Conservation (phyloP, 139 green algal species). For the Parachlorella kessleri region DNA sequence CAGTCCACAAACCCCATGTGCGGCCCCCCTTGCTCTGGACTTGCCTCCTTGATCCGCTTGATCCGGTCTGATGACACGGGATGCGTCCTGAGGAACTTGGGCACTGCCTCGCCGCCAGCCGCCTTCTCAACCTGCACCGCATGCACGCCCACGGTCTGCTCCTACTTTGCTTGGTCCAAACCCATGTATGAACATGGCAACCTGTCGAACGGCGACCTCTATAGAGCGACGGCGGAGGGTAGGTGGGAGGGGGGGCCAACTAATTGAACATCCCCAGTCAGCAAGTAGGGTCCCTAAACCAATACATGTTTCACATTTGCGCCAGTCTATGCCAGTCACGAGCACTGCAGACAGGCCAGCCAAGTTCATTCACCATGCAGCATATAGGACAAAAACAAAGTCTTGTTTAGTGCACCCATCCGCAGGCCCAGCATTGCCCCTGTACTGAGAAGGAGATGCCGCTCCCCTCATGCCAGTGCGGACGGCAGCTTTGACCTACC, state of each 20-base stretch:
- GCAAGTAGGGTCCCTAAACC: too few species aligned
- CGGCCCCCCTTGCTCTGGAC: too few species aligned
- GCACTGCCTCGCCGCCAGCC: constrained; percentile 19
- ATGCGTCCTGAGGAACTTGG: constrained; percentile 79
- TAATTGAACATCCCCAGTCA: not conserved
- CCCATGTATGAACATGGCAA: constrained; percentile 51
- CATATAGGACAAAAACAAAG: too few species aligned
- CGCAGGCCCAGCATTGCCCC: too few species aligned
- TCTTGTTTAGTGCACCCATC: too few species aligned
- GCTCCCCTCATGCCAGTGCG: constrained; percentile 1
- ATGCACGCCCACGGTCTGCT: constrained; percentile 8
- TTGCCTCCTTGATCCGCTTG: constrained; percentile 25
- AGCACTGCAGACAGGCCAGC: too few species aligned
- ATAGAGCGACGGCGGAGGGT: not conserved
- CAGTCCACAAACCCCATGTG: not conserved
- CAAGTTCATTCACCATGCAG: too few species aligned
- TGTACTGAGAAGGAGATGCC: too few species aligned
- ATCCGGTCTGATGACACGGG: constrained; percentile 70
- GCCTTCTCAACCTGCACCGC: constrained; percentile 32
- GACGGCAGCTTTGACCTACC: not conserved
- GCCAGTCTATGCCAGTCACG: too few species aligned
- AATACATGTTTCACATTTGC: too few species aligned
- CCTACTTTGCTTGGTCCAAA: constrained; percentile 12
- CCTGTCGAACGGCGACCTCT: too few species aligned
- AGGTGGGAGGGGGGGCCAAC: not conserved